phyloP scores from a whole-genome alignment of 768 basidiomycete genomes.

The Pulveroboletus frians region DNA sequence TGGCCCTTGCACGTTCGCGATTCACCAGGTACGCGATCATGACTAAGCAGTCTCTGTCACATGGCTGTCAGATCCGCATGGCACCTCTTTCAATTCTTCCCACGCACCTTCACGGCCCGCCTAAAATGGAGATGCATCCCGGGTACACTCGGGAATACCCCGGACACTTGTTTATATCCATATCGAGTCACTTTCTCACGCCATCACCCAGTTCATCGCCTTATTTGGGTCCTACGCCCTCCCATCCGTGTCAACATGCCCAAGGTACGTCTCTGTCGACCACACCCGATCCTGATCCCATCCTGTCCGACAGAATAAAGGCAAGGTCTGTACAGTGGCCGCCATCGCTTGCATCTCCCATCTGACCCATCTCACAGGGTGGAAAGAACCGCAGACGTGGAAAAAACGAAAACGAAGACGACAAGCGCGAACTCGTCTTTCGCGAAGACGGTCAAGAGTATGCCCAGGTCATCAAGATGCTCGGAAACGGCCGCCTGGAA shows the following conservation, averaged over 20 bases:
- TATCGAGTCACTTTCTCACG: no score
- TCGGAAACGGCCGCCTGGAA: conserved; percentile 95
- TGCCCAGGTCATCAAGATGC: conserved; percentile 97
- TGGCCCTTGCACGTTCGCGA: conserved; percentile 33
- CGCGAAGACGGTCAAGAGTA: conserved; percentile 99
- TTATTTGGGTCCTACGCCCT: no score
- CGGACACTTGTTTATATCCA: no score
- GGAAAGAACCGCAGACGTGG: conserved; percentile 99
- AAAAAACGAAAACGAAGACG: conserved; percentile 99
- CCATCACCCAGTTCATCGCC: no score
- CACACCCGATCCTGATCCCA: background rate
- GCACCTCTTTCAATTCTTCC: background rate
- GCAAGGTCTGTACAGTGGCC: conserved; percentile 17
- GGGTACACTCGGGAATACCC: no score
- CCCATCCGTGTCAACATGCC: conserved; percentile 13
- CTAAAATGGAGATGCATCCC: no score
- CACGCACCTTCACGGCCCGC: background rate
- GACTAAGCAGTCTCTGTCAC: background rate
- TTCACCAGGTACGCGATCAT: conserved; percentile 4
- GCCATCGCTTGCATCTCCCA: background rate
- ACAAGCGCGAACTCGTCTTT: conserved; percentile 98
- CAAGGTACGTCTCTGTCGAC: conserved; percentile 14
- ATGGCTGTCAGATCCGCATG: background rate
- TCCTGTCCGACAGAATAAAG: conserved; percentile 21
- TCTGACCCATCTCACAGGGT: conserved; percentile 50